Evolutionary conservation across 805 yeast species (phyloP).

Genomic region (Suhomyces vadensis): DNA sequence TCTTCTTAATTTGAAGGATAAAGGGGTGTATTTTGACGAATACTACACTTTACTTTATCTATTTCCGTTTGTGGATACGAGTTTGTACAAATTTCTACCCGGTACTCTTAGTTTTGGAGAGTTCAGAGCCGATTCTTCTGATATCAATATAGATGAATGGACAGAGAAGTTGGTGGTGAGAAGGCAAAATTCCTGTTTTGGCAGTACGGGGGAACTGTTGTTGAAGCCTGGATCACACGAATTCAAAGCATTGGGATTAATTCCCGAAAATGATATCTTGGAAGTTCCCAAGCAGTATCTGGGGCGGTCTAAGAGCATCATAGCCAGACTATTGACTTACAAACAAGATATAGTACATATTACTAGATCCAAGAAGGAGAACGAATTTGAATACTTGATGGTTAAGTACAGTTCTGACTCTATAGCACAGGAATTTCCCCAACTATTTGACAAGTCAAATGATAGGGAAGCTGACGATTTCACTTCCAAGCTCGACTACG

Average conservation of each 20-base stretch:
- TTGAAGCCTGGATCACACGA: background rate
- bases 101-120: slow-evolving; percentile 29
- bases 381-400: slow-evolving; percentile 20
- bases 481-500: slow-evolving; percentile 9
- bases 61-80: slow-evolving; percentile 29
- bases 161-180: background rate
- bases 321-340: slow-evolving; percentile 14
- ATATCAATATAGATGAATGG: background rate
- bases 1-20: slow-evolving; percentile 15
- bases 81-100: slow-evolving; percentile 27
- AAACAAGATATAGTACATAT: slow-evolving; percentile 3
- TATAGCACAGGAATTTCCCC: slow-evolving; percentile 14
- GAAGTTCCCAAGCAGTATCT: background rate
- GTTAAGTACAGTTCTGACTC: slow-evolving; percentile 16
- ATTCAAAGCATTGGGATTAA: background rate
- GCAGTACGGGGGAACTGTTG: background rate
- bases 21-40: slow-evolving; percentile 25
- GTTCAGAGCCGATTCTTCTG: background rate
- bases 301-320: slow-evolving; percentile 12
- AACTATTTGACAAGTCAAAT: slow-evolving; percentile 9
- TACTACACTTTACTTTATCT: slow-evolving; percentile 31
- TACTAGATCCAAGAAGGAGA: slow-evolving; percentile 15
- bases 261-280: background rate
- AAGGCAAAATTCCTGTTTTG: background rate
- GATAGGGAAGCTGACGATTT: slow-evolving; percentile 6